These are phyloP conservation scores for Metschnikowia matae DNA, from an alignment of 805 yeast species.

Conservation along the genomic window DNA sequence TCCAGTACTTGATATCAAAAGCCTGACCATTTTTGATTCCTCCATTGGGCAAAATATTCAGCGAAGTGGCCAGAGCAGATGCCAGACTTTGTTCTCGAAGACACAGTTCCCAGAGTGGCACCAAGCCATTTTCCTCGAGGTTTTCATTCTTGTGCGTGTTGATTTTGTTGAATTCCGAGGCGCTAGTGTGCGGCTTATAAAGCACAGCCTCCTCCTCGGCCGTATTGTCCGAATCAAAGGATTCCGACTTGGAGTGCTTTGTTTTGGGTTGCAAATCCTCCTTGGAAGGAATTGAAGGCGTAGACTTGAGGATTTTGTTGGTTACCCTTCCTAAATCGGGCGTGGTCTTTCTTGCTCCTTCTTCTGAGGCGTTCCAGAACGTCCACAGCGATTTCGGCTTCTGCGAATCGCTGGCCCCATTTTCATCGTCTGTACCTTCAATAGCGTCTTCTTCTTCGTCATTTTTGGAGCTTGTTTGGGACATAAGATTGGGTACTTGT, in stretches of 20 bases:
- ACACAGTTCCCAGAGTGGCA: conserved; percentile 41
- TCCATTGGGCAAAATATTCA: conserved; percentile 23
- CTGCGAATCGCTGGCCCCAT: neutral
- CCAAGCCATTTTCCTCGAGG: conserved; percentile 36
- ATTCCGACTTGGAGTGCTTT: conserved; percentile 10
- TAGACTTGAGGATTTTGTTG: conserved; percentile 32
- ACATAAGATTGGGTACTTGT: conserved; percentile 4
- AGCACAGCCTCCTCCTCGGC: conserved; percentile 39
- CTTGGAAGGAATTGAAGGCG: conserved; percentile 25
- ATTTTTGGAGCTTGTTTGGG: conserved; percentile 10
- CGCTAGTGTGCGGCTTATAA: conserved; percentile 40
- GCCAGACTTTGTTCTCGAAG: conserved; percentile 26
- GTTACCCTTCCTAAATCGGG: conserved; percentile 14
- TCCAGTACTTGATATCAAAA: conserved; percentile 35
- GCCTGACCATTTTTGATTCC: conserved; percentile 13
- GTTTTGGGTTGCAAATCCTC: conserved; percentile 10
- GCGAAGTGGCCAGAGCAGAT: conserved; percentile 12
- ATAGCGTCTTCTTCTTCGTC: conserved; percentile 13
- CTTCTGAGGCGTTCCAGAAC: conserved; percentile 29
- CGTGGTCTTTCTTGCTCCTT: neutral
- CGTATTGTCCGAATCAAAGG: neutral
- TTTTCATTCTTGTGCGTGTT: conserved; percentile 45
- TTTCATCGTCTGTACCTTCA: conserved; percentile 7
- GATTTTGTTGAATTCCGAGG: conserved; percentile 37
- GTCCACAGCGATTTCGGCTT: conserved; percentile 31